Evolutionary conservation across 345 rosid genomes (phyloP), one percentile per base, ranked within the genome.

Genomic region (Moricandia arvensis): DNA sequence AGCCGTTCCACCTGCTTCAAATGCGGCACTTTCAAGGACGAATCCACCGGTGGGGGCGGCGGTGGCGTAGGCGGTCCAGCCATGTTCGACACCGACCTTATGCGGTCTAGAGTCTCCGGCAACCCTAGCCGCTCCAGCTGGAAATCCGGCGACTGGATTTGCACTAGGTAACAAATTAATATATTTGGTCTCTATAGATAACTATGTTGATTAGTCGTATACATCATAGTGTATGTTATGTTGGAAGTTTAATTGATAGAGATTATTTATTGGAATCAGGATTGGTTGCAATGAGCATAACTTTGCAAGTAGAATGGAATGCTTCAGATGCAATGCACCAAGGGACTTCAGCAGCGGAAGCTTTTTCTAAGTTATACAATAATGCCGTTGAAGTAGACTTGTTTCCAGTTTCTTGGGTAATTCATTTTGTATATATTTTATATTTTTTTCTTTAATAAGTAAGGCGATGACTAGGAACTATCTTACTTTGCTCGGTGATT

Each of bases 81-180:
- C 13, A 63, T 79, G 66, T 81, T 82, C 18, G 86, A 83, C 21
- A 34, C 77, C 17, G 90, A 86, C 45, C 83, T 85, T 75, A 30
- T 85, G 15, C 75, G 90, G 33, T 75, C 85, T 62, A 80, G 95
- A 80, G 90, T 82, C 58, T 66, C 86, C 11, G 80, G 83, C 6
- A 71, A 62, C 53, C 74, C 74, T 60, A 80, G 82, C 59, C 89
- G 96, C 24, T 79, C 93, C 2, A 88, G 90, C n/a, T 92, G 97
- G 97, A 92, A 90, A 77, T 85, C 89, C 12, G 97, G 97, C 6
- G 97, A 92, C 79, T 92, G 97, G 97, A 88, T 92, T 59, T 92
- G 97, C 81, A 83, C 89, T 71, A 85, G 97, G 97, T 92, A 64
- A 6, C 9, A 53, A 10, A 17, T 35, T 6, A 62, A 35, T 9